Percentiles rank a stretch among this genome's conserved stretches.
These are phyloP conservation scores for Blastobotrys parvus DNA, from an alignment of 805 yeast genomes.

Conservation along the genomic window DNA sequence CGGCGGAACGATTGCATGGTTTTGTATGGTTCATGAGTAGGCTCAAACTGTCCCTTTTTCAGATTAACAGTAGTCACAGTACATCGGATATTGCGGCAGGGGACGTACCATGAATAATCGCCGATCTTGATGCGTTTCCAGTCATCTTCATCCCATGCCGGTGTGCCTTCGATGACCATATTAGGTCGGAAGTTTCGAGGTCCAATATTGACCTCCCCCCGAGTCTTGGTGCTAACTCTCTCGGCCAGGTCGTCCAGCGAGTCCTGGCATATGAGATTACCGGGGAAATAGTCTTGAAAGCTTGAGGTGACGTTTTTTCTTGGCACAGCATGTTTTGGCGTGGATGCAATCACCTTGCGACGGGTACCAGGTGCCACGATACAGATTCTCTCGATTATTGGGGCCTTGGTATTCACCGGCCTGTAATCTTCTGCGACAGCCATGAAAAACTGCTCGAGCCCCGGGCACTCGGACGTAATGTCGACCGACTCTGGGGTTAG, in stretches of 20 bases:
- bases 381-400: conserved; percentile 3
- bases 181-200: conserved; percentile 27
- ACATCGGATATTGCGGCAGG: conserved; percentile 25
- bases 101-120: conserved; percentile 20
- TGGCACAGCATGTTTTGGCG: conserved; percentile 9
- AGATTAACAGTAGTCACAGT: conserved; percentile 26
- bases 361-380: neutral
- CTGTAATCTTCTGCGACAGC: conserved; percentile 1
- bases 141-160: conserved; percentile 28
- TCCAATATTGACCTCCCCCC: conserved; percentile 13
- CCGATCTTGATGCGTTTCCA: conserved; percentile 22
- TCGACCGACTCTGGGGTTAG: conserved; percentile 16
- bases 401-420: too few species aligned
- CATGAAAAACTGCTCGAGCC: conserved; percentile 8
- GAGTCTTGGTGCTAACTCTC: conserved; percentile 14
- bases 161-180: conserved; percentile 21
- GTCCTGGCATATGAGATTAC: conserved; percentile 21
- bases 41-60: conserved; percentile 18
- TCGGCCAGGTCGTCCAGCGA: conserved; percentile 20
- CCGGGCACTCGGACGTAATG: conserved; percentile 16
- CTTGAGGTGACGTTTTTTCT: conserved; percentile 9
- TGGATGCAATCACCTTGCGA: neutral
- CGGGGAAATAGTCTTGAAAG: conserved; percentile 28
- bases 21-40: conserved; percentile 23
- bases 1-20: conserved; percentile 23